Evolutionary conservation across 2,329 filamentous ascomycete genomes (phyloP), one percentile per base, ranked within the genome.

Genomic region (Fusarium nodosum): DNA sequence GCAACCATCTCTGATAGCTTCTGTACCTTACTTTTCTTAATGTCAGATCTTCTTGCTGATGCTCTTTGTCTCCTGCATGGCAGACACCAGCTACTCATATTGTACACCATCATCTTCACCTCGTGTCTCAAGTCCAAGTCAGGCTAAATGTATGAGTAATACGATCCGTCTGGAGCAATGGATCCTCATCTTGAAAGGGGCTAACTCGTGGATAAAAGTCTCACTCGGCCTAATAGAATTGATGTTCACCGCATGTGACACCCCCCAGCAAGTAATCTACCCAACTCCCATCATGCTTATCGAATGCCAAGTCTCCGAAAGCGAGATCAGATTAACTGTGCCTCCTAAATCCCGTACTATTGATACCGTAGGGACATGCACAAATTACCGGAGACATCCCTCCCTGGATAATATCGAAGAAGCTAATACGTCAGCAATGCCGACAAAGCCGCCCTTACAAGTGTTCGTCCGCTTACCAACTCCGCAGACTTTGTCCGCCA

Each of bases 401-500:
- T 51, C 48, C 33, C 33, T 39, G 48, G 33, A 9, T 51, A 39
- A 51, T 51, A 28, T 38, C 33, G 28, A 39, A 39, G 12, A 15
- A 5, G 12, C 15, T 33, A 36, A 51, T 51, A 51, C 39, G 48
- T 51, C 48, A 51, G 48, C 48, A 39, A 18, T 26, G 13, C 24
- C 34, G 28, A 51, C 50, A 56, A 56, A 51, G 63, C 22, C 34
- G 26, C 28, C 59, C 56, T 65, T 39, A 65, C 45, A n/a, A 47
- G 18, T n/a, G 34, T 52, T 20, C 41, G 45, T 54, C 22, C 47
- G 42, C 47, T 70, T 64, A 63, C 66, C 56, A 70, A 69, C 57
- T 42, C 66, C 66, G 66, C 66, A 20, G 41, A 18, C 11, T 53
- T 59, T 53, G 57, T 67, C 64, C 63, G 52, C 18, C 26, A 16